Conservation (phyloP, 2,329 filamentous ascomycete species). For the Penicillium sp. region DNA sequence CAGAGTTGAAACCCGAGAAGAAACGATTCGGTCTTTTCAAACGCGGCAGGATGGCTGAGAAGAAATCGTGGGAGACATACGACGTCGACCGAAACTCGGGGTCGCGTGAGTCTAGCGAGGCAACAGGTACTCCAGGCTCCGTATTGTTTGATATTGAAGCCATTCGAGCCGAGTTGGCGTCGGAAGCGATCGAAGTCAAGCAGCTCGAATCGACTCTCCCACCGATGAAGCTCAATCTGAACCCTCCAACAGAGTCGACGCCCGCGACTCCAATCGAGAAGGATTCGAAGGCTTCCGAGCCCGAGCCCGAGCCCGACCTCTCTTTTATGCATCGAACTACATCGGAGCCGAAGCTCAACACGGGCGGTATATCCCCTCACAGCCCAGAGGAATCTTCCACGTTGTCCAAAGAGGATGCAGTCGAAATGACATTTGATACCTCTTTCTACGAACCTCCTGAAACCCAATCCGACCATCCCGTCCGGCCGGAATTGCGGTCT, state of each 20-base stretch:
- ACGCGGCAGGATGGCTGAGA: conserved; percentile 65
- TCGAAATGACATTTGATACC: conserved; percentile 70
- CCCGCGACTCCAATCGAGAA: conserved; percentile 30
- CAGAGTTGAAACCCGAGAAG: conserved; percentile 73
- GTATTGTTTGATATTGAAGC: conserved; percentile 95
- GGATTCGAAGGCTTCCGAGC: conserved; percentile 12
- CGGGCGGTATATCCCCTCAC: conserved; percentile 7
- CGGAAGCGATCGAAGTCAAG: conserved; percentile 64
- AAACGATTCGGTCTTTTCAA: conserved; percentile 73
- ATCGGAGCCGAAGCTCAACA: conserved; percentile 16
- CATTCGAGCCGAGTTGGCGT: conserved; percentile 77
- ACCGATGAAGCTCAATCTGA: conserved; percentile 73
- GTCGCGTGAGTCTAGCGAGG: conserved; percentile 24
- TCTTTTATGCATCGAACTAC: conserved; percentile 18
- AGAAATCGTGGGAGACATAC: conserved; percentile 92
- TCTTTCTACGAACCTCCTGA: conserved; percentile 47
- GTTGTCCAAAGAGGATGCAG: conserved; percentile 27
- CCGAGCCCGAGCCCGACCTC: background rate
- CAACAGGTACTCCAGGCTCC: conserved; percentile 34
- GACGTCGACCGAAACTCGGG: conserved; percentile 54
- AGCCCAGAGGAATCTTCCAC: conserved; percentile 11
- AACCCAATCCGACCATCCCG: conserved; percentile 10
- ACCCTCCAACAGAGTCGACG: conserved; percentile 21
- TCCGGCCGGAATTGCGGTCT: conserved; percentile 29
- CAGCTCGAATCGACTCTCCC: conserved; percentile 85